Conservation (phyloP, 73 alveolate species). For the Paramecium caudatum region DNA sequence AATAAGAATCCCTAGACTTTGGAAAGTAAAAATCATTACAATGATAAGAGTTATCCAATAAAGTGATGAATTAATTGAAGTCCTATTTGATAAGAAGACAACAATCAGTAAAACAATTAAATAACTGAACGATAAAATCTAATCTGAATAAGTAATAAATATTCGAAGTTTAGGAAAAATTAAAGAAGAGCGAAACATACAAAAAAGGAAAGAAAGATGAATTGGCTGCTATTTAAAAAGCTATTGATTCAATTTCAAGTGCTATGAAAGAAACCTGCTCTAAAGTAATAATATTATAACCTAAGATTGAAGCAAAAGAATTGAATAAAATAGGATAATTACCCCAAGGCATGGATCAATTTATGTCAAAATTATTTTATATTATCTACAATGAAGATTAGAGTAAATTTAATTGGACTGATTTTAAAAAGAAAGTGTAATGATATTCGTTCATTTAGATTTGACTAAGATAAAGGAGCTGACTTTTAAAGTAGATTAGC, state of each 20-base stretch:
- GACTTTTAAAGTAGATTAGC: constrained; percentile 59
- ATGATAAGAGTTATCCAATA: not conserved
- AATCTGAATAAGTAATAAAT: constrained; percentile 25
- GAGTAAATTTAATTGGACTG: constrained; percentile 34
- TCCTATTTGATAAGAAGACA: not conserved
- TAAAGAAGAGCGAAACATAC: constrained; percentile 45
- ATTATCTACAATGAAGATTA: constrained; percentile 58
- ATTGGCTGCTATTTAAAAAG: constrained; percentile 54
- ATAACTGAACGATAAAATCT: not conserved
- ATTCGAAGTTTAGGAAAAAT: not conserved
- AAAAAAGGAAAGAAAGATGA: constrained; percentile 66
- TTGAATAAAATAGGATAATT: constrained; percentile 17
- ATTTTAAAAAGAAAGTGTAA: constrained; percentile 50
- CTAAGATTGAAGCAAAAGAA: constrained; percentile 3
- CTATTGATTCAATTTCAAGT: constrained; percentile 64
- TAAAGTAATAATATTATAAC: not conserved
- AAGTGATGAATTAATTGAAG: constrained; percentile 13
- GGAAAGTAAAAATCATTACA: not conserved
- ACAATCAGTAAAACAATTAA: not conserved
- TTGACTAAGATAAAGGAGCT: constrained; percentile 49
- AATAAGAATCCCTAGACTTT: constrained; percentile 2
- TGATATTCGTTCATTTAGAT: not conserved
- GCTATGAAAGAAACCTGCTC: constrained; percentile 69
- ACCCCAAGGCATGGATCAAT: constrained; percentile 51
- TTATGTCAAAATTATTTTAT: constrained; percentile 22